These are phyloP conservation scores for Chloris gayana DNA, from an alignment of 176 grass and related monocot species.

Conservation along the genomic window DNA sequence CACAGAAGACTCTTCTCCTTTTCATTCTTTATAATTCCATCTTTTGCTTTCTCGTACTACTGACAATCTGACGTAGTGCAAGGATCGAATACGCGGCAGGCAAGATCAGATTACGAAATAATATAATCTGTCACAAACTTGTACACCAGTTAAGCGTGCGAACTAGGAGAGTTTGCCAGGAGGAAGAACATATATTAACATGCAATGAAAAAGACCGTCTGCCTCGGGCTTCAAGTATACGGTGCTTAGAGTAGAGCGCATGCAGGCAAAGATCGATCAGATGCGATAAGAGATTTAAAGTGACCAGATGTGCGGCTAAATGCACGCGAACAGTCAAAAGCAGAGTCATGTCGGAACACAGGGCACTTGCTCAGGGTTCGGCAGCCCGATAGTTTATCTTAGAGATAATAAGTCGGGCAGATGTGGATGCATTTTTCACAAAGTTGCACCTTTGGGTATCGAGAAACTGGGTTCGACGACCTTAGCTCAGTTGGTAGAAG, in stretches of 20 bases:
- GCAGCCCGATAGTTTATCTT: too few species aligned
- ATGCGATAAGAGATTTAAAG: constrained; percentile 27
- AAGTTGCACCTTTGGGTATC: too few species aligned
- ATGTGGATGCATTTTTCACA: too few species aligned
- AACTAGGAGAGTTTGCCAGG: too few species aligned
- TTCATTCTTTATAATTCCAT: neutral
- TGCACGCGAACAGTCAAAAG: constrained; percentile 19
- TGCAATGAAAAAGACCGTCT: neutral
- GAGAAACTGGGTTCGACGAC: too few species aligned
- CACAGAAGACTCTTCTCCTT: neutral
- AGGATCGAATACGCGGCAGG: neutral
- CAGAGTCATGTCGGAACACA: neutral
- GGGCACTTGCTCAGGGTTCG: too few species aligned
- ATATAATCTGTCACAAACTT: too few species aligned
- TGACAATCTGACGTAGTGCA: neutral
- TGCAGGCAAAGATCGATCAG: neutral
- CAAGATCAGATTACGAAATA: neutral
- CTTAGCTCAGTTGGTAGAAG: too few species aligned
- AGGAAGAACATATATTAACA: neutral
- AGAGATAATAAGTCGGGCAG: too few species aligned
- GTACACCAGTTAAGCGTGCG: too few species aligned
- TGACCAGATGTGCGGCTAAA: neutral
- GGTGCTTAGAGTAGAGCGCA: neutral
- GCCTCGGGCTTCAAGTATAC: neutral
- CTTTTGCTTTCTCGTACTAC: neutral